Conservation (phyloP, 495 filamentous ascomycete species). For the Penicillium mononematosum region DNA sequence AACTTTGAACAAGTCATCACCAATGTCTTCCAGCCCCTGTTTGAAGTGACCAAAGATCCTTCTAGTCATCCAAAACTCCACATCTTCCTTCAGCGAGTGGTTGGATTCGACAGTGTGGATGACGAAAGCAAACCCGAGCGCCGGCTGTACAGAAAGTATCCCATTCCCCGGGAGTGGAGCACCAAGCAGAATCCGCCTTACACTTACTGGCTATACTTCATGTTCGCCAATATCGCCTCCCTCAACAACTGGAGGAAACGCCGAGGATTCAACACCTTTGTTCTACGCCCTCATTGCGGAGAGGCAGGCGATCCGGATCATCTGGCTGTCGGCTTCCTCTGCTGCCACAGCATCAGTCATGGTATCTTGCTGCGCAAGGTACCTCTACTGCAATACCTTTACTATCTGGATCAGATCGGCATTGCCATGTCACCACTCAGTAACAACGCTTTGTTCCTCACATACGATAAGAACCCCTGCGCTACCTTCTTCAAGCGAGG, state of each 20-base stretch:
- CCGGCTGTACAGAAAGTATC: slow-evolving; percentile 88
- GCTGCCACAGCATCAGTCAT: slow-evolving; percentile 97
- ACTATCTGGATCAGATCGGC: slow-evolving; percentile 96
- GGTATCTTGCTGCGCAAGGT: slow-evolving; percentile 91
- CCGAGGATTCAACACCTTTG: slow-evolving; percentile 92
- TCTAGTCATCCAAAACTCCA: slow-evolving; percentile 87
- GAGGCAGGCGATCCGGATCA: slow-evolving; percentile 97
- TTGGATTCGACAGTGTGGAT: slow-evolving; percentile 96
- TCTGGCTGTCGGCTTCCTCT: slow-evolving; percentile 85
- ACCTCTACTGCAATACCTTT: slow-evolving; percentile 91
- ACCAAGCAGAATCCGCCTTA: slow-evolving; percentile 95
- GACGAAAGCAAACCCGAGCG: slow-evolving; percentile 97
- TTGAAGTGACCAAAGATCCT: slow-evolving; percentile 90
- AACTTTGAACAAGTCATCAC: slow-evolving; percentile 87
- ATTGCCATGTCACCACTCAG: slow-evolving; percentile 98
- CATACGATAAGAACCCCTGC: slow-evolving; percentile 96
- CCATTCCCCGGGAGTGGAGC: slow-evolving; percentile 82
- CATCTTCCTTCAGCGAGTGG: slow-evolving; percentile 89
- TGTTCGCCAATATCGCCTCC: slow-evolving; percentile 91
- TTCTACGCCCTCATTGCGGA: slow-evolving; percentile 91
- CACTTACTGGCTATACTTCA: slow-evolving; percentile 98
- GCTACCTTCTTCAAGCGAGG: slow-evolving; percentile 91
- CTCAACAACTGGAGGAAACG: slow-evolving; percentile 88
- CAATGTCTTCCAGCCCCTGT: slow-evolving; percentile 91
- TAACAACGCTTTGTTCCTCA: slow-evolving; percentile 95